Evolutionary conservation across 2,329 filamentous ascomycete genomes (phyloP), one percentile per base, ranked within the genome.

Genomic region (Teratosphaeria destructans): DNA sequence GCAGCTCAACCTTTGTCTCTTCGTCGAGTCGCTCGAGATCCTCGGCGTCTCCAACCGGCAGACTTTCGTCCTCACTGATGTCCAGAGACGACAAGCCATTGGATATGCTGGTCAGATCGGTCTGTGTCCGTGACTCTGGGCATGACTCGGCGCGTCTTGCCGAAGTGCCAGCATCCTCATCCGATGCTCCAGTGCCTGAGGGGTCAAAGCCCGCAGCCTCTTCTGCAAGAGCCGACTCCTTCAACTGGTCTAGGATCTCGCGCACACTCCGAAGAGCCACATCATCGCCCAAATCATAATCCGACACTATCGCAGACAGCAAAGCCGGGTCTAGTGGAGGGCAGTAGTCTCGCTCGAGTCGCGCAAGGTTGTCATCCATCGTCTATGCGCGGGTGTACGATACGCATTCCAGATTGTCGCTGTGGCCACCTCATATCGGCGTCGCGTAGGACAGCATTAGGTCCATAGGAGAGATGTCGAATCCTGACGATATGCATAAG

Each of bases 151-250:
- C 65, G 26, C 58, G 71, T 34, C 66, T 59, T 12, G 65, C 43
- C 26, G 26, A 49, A 49, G 43, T n/a, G 32, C 49, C 26, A 10
- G 57, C 11, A 27, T 35, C 54, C 26, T 71, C 62, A 14, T 69
- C 68, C 49, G 71, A 66, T 12, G 80, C 81, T 32, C 85, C 82
- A 29, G 86, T 83, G 2, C 88, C 90, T 35, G 88, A 90, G 0
- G 89, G 83, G 65, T 94, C 90, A 69, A 95, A 95, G 0, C 85
- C 85, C 10, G 83, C 85, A 16, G 85, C 82, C 68, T 94, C 89
- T 70, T 94, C 87, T 1, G 76, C 74, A 0, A 77, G 71, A 0
- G 88, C 90, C 60, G 81, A 77, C 34, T 82, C 76, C 57, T 87
- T 87, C 14, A 96, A 75, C 1, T 75, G 72, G n/a, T 87, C 79